Evolutionary conservation across 768 basidiomycete species (phyloP).

Genomic region (Mycena epipterygia): DNA sequence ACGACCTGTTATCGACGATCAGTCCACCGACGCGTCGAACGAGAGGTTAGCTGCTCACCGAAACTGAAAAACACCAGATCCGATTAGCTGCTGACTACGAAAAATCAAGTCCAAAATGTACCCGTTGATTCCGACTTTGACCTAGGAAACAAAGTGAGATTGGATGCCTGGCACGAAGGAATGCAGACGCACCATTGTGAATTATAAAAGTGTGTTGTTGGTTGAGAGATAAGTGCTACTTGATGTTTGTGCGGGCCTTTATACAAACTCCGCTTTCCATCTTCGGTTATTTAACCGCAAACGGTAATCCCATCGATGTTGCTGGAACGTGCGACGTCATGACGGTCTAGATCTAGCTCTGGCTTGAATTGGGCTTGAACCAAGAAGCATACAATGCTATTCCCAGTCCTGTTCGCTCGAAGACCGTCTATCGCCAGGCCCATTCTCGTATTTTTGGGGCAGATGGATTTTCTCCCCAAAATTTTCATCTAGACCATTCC

Average conservation of each 20-base stretch:
- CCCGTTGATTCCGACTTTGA: constrained; percentile 98
- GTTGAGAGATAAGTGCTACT: constrained; percentile 4
- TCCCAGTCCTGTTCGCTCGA: neutral
- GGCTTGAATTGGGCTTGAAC: no score
- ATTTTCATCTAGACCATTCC: neutral
- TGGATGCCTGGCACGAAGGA: neutral
- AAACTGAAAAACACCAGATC: constrained; percentile 63
- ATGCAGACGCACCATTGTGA: constrained; percentile 21
- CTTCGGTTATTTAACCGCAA: no score
- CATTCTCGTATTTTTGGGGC: neutral
- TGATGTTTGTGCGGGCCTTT: constrained; percentile 13
- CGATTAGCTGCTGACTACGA: constrained; percentile 19
- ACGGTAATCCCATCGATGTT: constrained; percentile 24
- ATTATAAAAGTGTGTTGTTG: constrained; percentile 18
- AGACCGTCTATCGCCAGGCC: neutral
- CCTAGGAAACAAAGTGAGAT: constrained; percentile 45
- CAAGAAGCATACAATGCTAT: neutral
- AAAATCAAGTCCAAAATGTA: constrained; percentile 55
- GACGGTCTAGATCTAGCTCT: neutral
- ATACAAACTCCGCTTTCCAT: constrained; percentile 16
- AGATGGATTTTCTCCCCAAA: neutral
- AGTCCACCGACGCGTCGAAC: neutral
- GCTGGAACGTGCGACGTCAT: constrained; percentile 15
- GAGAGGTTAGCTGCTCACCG: constrained; percentile 63
- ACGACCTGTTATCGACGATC: constrained; percentile 75